Evolutionary conservation across 805 yeast genomes (phyloP), one percentile per base, ranked within the genome.

Genomic region (Suhomyces canberraensis): DNA sequence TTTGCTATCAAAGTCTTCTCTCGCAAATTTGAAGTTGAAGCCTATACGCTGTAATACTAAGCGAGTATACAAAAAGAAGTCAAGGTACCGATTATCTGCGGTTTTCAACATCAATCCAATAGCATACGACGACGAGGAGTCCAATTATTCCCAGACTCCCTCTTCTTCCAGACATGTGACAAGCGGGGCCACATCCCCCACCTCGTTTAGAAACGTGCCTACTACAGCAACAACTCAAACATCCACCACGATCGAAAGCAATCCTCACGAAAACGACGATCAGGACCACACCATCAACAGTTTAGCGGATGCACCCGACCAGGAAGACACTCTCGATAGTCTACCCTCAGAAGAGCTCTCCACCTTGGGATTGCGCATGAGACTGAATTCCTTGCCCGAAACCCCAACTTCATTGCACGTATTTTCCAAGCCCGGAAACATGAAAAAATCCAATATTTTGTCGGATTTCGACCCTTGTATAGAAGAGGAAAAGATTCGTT

Each of bases 91-190:
- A 32, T 50, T 69, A 8, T 61, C 70, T 3, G 56, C 52, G 11
- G 56, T 67, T 1, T 69, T 62, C 46, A 66, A 58, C 17, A 41
- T 65, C 28, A 64, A 64, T 40, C 71, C 73, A 3, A 37, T 61
- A 16, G 55, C 51, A 28, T 47, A 50, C 15, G 55, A 52, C 9
- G 35, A 41, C 39, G 45, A 32, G 27, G 51, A 45, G 14, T 37
- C 44, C 4, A 30, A 17, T 9, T 32, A 16, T 4, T 24, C 29
- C 14, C 19, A 32, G 11, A 34, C 37, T 19, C 41, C 55, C 6
- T 33, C 37, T 2, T 34, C 40, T 14, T 41, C 50, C 9, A 8
- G 26, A 24, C 11, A 24, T n/a, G 13, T 8, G 5, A 8, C 11
- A 8, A 8, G 13, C 5, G 9, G 5, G 6, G 14, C 5, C 13